A percentile compares a stretch with the other conserved stretches of the same genome.
phyloP scores from a whole-genome alignment of 1,139 yeast genomes.

The Hyphopichia pseudoburtonii region DNA sequence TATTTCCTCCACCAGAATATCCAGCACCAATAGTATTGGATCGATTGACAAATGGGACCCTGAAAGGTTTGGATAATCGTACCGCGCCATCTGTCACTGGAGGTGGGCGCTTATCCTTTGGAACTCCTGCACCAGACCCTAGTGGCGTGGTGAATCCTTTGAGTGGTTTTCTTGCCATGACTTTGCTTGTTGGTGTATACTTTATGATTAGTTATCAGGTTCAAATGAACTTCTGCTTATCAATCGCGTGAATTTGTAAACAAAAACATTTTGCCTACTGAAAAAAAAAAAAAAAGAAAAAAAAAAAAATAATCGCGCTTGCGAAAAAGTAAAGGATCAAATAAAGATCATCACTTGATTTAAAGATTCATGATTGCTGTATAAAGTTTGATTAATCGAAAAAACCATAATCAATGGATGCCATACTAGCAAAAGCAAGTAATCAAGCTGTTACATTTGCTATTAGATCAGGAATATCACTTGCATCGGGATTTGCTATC shows the following conservation, averaged over 20 bases:
- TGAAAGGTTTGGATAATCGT: constrained; percentile 41
- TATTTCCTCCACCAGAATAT: no score
- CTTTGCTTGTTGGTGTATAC: background rate
- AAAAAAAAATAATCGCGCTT: no score
- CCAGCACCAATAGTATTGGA: constrained; percentile 13
- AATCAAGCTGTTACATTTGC: constrained; percentile 82
- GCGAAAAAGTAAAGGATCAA: no score
- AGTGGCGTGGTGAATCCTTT: constrained; percentile 44
- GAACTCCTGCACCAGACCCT: constrained; percentile 48
- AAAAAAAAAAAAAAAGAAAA: no score
- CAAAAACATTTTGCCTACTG: no score
- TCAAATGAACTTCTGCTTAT: no score
- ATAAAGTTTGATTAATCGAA: background rate
- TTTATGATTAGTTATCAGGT: no score
- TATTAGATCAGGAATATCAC: constrained; percentile 70
- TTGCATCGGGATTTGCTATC: constrained; percentile 76
- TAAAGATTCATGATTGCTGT: background rate
- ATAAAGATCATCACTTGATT: no score
- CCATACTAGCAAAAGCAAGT: constrained; percentile 58
- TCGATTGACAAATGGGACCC: constrained; percentile 39
- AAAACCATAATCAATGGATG: constrained; percentile 36
- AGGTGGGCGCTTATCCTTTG: constrained; percentile 42
- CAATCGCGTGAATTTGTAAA: no score
- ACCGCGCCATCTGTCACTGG: constrained; percentile 34
- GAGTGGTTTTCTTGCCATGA: constrained; percentile 36